These are phyloP conservation scores for Mortierella antarctica DNA, from an alignment of 192 early-diverging fungal genomes.

Conservation along the genomic window DNA sequence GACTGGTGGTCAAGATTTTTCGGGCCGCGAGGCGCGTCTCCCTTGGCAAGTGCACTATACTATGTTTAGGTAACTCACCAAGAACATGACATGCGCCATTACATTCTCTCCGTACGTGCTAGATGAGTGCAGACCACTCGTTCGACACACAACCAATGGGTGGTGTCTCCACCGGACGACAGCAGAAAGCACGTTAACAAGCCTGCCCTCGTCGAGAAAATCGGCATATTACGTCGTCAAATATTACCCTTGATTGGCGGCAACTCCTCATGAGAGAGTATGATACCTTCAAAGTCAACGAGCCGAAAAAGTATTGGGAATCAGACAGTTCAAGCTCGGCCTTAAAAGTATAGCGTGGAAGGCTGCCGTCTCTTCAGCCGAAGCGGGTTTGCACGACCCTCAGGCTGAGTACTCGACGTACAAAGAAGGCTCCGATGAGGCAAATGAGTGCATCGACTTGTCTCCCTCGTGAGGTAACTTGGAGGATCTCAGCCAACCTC, in stretches of 20 bases:
- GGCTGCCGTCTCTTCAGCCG: not conserved
- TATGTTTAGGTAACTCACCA: conserved; percentile 4
- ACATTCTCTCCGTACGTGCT: too few species aligned
- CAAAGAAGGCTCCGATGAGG: not conserved
- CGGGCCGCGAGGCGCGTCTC: conserved; percentile 5
- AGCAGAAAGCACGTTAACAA: too few species aligned
- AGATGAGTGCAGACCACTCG: too few species aligned
- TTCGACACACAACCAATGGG: too few species aligned
- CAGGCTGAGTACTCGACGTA: conserved; percentile 4
- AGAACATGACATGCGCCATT: too few species aligned
- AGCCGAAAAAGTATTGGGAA: conserved; percentile 17
- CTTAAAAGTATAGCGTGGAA: not conserved
- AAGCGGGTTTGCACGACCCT: not conserved
- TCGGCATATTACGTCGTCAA: conserved; percentile 7
- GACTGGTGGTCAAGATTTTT: conserved; percentile 19
- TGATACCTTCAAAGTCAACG: conserved; percentile 21
- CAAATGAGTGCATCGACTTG: not conserved
- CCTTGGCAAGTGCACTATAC: not conserved
- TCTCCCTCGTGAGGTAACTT: not conserved
- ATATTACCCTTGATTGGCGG: conserved; percentile 16
- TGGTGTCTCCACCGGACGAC: too few species aligned
- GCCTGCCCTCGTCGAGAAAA: conserved; percentile 12
- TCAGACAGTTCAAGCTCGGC: not conserved
- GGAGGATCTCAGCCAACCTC: not conserved
- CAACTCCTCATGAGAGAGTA: conserved; percentile 18